phyloP scores from a whole-genome alignment of 2,329 filamentous ascomycete genomes.

The Colletotrichum orchidophilum region DNA sequence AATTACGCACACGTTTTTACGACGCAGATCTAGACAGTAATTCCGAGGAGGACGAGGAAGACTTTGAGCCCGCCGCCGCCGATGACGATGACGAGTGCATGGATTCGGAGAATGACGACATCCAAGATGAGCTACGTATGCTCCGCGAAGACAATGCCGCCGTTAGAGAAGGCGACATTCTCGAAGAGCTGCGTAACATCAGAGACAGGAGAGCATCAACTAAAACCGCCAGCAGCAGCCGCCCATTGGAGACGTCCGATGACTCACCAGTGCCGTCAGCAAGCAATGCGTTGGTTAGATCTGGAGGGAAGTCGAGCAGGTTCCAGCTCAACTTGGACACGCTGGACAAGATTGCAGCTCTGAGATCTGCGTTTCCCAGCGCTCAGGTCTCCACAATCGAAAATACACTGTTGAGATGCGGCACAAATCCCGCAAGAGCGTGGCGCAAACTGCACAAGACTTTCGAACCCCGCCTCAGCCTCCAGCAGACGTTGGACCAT shows the following conservation, averaged over 20 bases:
- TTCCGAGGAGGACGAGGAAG: slow-evolving; percentile 35
- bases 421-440: slow-evolving; percentile 47
- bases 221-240: background rate
- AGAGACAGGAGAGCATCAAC: background rate
- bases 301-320: background rate
- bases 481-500: slow-evolving; percentile 45
- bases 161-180: slow-evolving; percentile 37
- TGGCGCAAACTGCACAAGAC: slow-evolving; percentile 48
- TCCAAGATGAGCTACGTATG: slow-evolving; percentile 53
- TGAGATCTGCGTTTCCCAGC: slow-evolving; percentile 55
- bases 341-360: slow-evolving; percentile 46
- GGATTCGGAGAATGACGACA: slow-evolving; percentile 31
- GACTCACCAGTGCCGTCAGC: background rate
- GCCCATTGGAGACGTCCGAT: background rate
- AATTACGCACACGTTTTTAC: slow-evolving; percentile 43
- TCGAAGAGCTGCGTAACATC: slow-evolving; percentile 32
- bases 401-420: slow-evolving; percentile 44
- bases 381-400: slow-evolving; percentile 48
- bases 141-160: slow-evolving; percentile 51
- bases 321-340: slow-evolving; percentile 22
- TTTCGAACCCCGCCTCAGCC: slow-evolving; percentile 38
- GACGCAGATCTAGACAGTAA: slow-evolving; percentile 41
- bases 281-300: slow-evolving; percentile 15
- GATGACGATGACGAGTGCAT: slow-evolving; percentile 34
- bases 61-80: slow-evolving; percentile 29